A percentile compares a stretch with the other conserved stretches of the same genome.
These are phyloP conservation scores for Pholiota molesta DNA, from an alignment of 768 basidiomycete species.

Conservation along the genomic window DNA sequence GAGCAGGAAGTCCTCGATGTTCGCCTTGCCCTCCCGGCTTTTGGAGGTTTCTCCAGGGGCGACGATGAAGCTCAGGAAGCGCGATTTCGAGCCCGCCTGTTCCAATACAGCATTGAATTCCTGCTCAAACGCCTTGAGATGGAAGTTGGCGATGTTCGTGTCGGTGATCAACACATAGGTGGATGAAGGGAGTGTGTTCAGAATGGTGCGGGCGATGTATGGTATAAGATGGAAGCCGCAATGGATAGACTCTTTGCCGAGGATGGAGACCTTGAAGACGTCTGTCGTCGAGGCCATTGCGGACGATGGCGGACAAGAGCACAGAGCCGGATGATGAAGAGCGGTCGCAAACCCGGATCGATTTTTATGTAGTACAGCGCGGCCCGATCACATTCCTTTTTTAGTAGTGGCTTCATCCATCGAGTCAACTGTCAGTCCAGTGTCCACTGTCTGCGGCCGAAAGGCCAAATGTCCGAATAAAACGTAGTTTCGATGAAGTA, in stretches of 20 bases:
- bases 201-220: conserved; percentile 79
- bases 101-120: conserved; percentile 54
- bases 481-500: background rate
- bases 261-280: conserved; percentile 79
- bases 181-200: conserved; percentile 72
- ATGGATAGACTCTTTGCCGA: conserved; percentile 86
- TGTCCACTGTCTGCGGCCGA: background rate
- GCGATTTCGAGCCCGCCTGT: conserved; percentile 38
- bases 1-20: conserved; percentile 92
- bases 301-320: conserved; percentile 5
- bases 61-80: conserved; percentile 80
- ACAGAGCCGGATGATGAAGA: conserved; percentile 7
- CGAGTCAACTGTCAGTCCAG: background rate
- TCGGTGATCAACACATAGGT: conserved; percentile 94
- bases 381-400: conserved; percentile 10
- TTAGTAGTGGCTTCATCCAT: background rate
- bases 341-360: background rate
- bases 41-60: conserved; percentile 94
- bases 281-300: conserved; percentile 50
- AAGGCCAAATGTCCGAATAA: background rate
- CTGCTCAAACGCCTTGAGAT: conserved; percentile 67
- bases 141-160: conserved; percentile 82
- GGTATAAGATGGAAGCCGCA: conserved; percentile 92
- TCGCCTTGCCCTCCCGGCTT: conserved; percentile 87
- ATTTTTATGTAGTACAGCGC: conserved; percentile 4